Evolutionary conservation across 805 yeast genomes (phyloP), one percentile per base, ranked within the genome.

Genomic region (Wickerhamiella siamensis): DNA sequence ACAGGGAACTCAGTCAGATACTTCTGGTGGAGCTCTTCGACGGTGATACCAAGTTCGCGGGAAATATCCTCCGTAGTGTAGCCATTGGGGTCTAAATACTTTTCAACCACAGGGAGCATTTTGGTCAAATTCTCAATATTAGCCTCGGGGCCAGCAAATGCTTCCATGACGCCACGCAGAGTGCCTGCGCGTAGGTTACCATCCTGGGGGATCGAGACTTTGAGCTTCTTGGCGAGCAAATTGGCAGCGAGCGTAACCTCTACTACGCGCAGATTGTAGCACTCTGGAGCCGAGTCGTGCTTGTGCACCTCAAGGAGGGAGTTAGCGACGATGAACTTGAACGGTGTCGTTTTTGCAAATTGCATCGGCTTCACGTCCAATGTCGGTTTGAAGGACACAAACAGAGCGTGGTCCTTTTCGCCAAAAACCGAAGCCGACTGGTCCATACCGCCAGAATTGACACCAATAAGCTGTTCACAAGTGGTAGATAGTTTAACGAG

Each of bases 401-500:
- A 67, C 42, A 78, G 58, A 1, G 78, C 79, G 47, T 78, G 72
- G 44, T 65, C 67, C 33, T 58, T 61, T 51, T 70, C 74, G 17
- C 86, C 84, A 48, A 70, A 77, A 19, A 79, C 67, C 0, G 80
- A 72, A 3, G 84, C 86, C 38, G 79, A 70, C 59, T 79, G 86
- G 55, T 79, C 86, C 80, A 79, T 72, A 32, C 86, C 84, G n/a
- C 86, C 87, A 29, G 78, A 74, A 55, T 75, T 78, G 40, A 79
- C 80, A 29, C 86, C 86, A 31, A 79, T 74, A 41, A 73, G 73
- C 58, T 77, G 82, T 54, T 79, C 86, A 32, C 77, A 72, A 4
- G 71, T 73, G 33, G 74, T 76, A 4, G 84, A 75, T 40, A 78
- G 72, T 41, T 62, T 58, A 16, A 79, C 74, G 45, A 79, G 63